Evolutionary conservation across 176 grass and related monocot species (phyloP).

Genomic region (Musa acuminata): DNA sequence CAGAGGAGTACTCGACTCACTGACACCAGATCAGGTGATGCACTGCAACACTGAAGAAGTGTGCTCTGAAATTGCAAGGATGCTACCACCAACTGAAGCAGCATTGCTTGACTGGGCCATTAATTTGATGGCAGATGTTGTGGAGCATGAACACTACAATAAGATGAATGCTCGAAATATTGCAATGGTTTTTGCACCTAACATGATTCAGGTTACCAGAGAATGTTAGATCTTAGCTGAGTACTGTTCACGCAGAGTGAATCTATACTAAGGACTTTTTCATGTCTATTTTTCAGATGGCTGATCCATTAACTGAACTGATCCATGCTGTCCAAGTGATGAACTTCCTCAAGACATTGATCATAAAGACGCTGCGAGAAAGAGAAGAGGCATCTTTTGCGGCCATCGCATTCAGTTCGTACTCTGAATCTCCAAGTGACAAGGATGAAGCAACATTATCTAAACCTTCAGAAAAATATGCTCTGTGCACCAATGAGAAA

Average conservation of each 20-base stretch:
- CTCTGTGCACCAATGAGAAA: constrained; percentile 7
- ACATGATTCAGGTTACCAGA: constrained; percentile 85
- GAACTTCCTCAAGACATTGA: constrained; percentile 82
- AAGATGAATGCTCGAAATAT: constrained; percentile 96
- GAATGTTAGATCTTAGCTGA: not conserved
- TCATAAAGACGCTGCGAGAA: constrained; percentile 63
- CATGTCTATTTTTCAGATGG: constrained; percentile 62
- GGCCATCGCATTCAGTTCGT: constrained; percentile 26
- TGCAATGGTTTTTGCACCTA: constrained; percentile 98
- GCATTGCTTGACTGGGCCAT: constrained; percentile 80
- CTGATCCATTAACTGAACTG: constrained; percentile 81
- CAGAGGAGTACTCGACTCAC: constrained; percentile 51
- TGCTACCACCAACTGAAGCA: constrained; percentile 55
- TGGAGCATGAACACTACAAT: constrained; percentile 74
- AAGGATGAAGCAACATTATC: constrained; percentile 33
- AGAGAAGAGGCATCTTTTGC: constrained; percentile 32
- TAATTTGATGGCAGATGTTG: constrained; percentile 93
- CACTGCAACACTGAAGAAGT: constrained; percentile 77
- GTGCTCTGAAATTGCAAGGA: constrained; percentile 46
- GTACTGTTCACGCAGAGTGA: not conserved
- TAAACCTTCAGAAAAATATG: constrained; percentile 26
- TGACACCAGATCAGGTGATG: constrained; percentile 77
- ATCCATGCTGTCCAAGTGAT: constrained; percentile 96
- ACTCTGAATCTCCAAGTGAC: constrained; percentile 41
- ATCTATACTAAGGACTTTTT: not conserved